Evolutionary conservation across 83 land plant genomes (phyloP).

Genomic region (Larix sibirica): DNA sequence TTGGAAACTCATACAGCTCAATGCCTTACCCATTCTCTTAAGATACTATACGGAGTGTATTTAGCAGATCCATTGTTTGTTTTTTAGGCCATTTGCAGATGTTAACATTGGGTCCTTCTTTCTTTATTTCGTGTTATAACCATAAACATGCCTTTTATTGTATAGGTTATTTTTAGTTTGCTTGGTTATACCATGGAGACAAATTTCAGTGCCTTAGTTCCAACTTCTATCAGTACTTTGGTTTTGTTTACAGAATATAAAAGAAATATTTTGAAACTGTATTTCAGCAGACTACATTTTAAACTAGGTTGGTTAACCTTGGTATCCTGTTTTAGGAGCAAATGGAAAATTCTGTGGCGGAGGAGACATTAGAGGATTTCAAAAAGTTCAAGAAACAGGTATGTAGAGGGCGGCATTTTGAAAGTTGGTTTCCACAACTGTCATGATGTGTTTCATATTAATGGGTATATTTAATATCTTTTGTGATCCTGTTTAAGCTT

Average conservation of each 20-base stretch:
- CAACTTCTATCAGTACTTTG: neutral
- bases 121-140: neutral
- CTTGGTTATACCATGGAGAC: neutral
- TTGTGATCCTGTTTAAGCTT: neutral
- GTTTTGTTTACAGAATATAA: neutral
- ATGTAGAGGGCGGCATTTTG: neutral
- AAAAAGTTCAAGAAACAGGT: neutral
- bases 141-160: neutral
- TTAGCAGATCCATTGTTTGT: neutral
- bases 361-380: conserved; percentile 15
- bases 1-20: too few species aligned
- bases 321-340: neutral
- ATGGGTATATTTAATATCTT: neutral
- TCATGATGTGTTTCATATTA: neutral
- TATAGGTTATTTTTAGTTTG: neutral
- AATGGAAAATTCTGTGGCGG: conserved; percentile 13
- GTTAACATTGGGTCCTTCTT: neutral
- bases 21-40: neutral
- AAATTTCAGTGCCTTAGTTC: neutral
- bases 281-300: neutral
- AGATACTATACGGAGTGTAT: neutral
- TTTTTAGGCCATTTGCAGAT: neutral
- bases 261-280: neutral
- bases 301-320: neutral
- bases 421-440: neutral